Conservation (phyloP, 345 rosid genomes). For the Linum trigynum region DNA sequence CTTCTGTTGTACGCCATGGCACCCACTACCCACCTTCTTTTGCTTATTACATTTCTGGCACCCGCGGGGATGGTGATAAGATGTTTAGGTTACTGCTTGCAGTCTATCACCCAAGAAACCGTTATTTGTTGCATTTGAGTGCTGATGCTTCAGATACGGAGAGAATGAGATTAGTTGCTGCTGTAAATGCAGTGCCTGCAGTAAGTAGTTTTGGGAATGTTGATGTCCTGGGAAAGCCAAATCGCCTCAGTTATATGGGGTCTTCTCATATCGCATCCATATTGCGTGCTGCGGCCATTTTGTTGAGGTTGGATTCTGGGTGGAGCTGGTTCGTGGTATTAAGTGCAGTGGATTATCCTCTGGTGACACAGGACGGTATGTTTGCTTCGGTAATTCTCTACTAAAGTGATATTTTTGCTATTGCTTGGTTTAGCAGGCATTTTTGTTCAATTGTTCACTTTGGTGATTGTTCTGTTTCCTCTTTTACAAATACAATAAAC, state of each 20-base stretch:
- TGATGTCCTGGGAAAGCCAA: conserved; percentile 75
- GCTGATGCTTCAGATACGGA: conserved; percentile 77
- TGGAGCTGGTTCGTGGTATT: conserved; percentile 91
- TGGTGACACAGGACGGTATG: conserved; percentile 92
- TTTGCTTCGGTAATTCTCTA: neutral
- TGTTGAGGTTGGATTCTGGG: conserved; percentile 58
- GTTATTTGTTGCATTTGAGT: conserved; percentile 71
- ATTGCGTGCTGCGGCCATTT: conserved; percentile 68
- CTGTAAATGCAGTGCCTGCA: conserved; percentile 62
- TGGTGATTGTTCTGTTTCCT: too few relatives aligned
- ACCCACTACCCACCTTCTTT: conserved; percentile 79
- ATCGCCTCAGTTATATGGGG: conserved; percentile 64
- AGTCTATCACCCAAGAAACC: conserved; percentile 89
- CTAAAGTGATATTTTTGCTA: too few relatives aligned
- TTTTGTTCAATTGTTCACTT: too few relatives aligned
- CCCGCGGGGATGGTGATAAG: conserved; percentile 59
- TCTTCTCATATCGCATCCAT: conserved; percentile 58
- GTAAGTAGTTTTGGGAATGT: conserved; percentile 76
- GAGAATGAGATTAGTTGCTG: conserved; percentile 42
- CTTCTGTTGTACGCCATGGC: conserved; percentile 66
- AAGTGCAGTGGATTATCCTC: conserved; percentile 88
- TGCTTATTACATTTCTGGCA: conserved; percentile 83
- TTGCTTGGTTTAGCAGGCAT: too few relatives aligned
- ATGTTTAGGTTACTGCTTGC: conserved; percentile 77
- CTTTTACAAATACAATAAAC: too few relatives aligned